Base-by-base conservation (phyloP, 805 yeast species). In the Cyberlindnera americana region DNA sequence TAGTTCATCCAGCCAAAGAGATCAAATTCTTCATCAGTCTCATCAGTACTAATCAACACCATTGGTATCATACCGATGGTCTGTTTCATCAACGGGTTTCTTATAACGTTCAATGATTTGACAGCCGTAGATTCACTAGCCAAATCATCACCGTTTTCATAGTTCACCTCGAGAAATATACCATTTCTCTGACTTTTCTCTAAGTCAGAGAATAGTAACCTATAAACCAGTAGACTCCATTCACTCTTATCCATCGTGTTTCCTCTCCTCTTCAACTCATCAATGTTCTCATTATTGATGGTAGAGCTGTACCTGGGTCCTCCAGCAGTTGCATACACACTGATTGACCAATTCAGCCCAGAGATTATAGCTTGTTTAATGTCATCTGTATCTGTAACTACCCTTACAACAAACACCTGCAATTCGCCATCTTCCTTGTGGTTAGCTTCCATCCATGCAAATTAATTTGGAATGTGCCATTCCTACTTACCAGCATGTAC, bases 1-100 rank as follows among this genome's bases (percentile, higher is more conserved):
- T 32, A 7, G 6, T 30, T 19, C 12, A 54, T 41, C 58, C 57
- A 53, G 9, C 34, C 47, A 19, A 53, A 55, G 10, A 53, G 29
- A 21, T 53, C 52, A 33, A 33, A 51, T 2, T 46, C 38, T 7
- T 41, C 47, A 13, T 40, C 48, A 5, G 36, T 42, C 12, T 29
- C 40, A 13, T 25, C 41, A 6, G 19, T 37, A 4, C 11, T 24
- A 3, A 35, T 31, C 28, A 50, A n/a, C 3, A 37, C 25, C 28
- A 50, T 21, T 1, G 40, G 32, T 37, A 43, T 16, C 35, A 22
- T 11, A 45, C 53, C 36, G 47, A 33, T 25, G 27, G 43, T 33
- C 40, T 42, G 39, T 26, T 35, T 34, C 27, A 16, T 37, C 13
- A 30, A n/a, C 21, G 33, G 26, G 22, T 23, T 25, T 18, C 29